Conservation (phyloP, 768 basidiomycete genomes). For the Suillus subluteus region DNA sequence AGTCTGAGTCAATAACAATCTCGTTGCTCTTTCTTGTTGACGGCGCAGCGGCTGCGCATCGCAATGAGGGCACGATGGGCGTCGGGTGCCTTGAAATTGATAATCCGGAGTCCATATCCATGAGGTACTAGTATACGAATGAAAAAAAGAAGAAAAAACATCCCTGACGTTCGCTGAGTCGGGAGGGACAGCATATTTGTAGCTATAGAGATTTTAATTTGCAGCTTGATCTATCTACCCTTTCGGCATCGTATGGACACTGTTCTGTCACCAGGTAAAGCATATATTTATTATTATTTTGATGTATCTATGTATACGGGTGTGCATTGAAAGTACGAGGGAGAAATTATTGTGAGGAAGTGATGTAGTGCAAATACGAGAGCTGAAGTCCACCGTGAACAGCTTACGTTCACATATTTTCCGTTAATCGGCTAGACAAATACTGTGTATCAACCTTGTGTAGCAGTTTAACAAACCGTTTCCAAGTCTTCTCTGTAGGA, state of each 20-base stretch:
- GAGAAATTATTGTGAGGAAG: neutral
- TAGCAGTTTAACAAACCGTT: conserved; percentile 52
- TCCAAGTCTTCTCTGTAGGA: conserved; percentile 50
- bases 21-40: too few species aligned
- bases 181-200: neutral
- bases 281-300: neutral
- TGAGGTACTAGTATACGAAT: too few species aligned
- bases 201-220: neutral
- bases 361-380: neutral
- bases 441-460: conserved; percentile 45
- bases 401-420: neutral
- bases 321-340: neutral
- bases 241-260: neutral
- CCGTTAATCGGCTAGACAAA: neutral
- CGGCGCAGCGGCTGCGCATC: too few species aligned
- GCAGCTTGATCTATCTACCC: neutral
- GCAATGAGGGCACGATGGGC: too few species aligned
- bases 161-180: too few species aligned
- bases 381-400: neutral
- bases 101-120: too few species aligned
- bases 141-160: too few species aligned
- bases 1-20: too few species aligned
- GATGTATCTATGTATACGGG: neutral
- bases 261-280: neutral
- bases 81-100: too few species aligned